A percentile compares a stretch with the other conserved stretches of the same genome.
Evolutionary conservation across 495 filamentous ascomycete species (phyloP).

Genomic region (Clohesyomyces aquaticus): DNA sequence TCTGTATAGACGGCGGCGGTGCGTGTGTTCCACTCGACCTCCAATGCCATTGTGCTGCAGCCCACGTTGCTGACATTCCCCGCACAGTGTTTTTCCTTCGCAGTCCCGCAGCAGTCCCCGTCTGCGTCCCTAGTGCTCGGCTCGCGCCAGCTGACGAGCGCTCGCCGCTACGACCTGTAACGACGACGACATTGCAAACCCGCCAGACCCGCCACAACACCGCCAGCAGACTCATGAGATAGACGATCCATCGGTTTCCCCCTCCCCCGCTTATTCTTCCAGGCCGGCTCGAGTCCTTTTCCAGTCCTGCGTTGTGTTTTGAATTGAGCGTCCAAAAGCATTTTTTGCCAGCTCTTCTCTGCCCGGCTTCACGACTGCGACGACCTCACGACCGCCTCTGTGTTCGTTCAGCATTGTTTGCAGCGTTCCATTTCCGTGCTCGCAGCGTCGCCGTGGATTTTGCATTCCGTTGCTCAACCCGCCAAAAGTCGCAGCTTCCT

Average conservation of each 20-base stretch:
- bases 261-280: conserved; percentile 28
- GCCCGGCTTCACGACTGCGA: conserved; percentile 37
- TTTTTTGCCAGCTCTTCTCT: conserved; percentile 9
- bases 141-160: conserved; percentile 22
- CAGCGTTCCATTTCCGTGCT: conserved; percentile 38
- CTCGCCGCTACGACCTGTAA: too few species aligned
- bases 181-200: conserved; percentile 22
- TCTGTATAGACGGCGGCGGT: conserved; percentile 30
- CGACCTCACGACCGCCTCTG: conserved; percentile 43
- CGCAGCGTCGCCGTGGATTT: conserved; percentile 13
- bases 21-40: conserved; percentile 7
- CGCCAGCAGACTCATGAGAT: conserved; percentile 17
- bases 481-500: conserved; percentile 24
- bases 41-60: conserved; percentile 29
- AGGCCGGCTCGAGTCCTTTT: conserved; percentile 27
- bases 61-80: conserved; percentile 11
- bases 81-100: conserved; percentile 24
- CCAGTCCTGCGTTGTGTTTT: conserved; percentile 28
- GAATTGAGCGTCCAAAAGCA: conserved; percentile 34
- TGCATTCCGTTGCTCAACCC: conserved; percentile 26
- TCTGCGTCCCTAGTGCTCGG: conserved; percentile 29
- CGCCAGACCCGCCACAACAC: not conserved
- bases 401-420: conserved; percentile 41
- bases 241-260: conserved; percentile 4
- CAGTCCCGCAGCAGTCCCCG: conserved; percentile 20